These are phyloP conservation scores for Aegilops sharonensis DNA, from an alignment of 176 grass and related monocot species.

Conservation along the genomic window DNA sequence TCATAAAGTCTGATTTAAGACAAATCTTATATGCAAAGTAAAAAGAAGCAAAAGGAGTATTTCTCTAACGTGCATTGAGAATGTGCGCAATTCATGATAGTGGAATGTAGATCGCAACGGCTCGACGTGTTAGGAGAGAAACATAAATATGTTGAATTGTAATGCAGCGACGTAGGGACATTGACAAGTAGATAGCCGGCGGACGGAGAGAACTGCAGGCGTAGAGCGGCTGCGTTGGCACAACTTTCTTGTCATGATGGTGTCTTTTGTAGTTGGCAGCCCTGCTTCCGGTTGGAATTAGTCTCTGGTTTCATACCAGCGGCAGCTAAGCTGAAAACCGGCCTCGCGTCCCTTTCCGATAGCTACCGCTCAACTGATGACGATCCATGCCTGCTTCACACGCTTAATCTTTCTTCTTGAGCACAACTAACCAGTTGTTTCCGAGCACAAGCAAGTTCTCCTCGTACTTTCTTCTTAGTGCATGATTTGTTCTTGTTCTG, in stretches of 20 bases:
- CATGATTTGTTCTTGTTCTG: not conserved
- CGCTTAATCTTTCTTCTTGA: not conserved
- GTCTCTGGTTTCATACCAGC: slow-evolving; percentile 21
- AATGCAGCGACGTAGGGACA: not conserved
- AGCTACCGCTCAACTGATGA: slow-evolving; percentile 22
- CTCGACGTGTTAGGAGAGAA: not conserved
- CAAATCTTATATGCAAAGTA: too few relatives aligned
- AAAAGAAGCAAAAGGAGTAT: too few relatives aligned
- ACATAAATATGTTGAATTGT: not conserved
- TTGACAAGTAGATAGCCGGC: not conserved
- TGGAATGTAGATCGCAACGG: not conserved
- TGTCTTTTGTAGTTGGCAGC: slow-evolving; percentile 9
- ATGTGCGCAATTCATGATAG: not conserved
- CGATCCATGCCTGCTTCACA: slow-evolving; percentile 5
- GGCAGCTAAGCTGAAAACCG: slow-evolving; percentile 24
- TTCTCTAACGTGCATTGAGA: not conserved
- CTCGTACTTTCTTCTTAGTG: not conserved
- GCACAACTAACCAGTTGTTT: not conserved
- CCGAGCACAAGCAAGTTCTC: not conserved
- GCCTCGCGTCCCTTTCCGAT: slow-evolving; percentile 30
- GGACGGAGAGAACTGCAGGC: slow-evolving; percentile 26
- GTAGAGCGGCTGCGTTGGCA: slow-evolving; percentile 27
- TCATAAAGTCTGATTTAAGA: too few relatives aligned
- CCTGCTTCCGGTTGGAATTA: slow-evolving; percentile 21
- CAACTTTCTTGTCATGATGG: slow-evolving; percentile 17